Evolutionary conservation across 768 basidiomycete genomes (phyloP).

Genomic region (Agrocybe pediades): DNA sequence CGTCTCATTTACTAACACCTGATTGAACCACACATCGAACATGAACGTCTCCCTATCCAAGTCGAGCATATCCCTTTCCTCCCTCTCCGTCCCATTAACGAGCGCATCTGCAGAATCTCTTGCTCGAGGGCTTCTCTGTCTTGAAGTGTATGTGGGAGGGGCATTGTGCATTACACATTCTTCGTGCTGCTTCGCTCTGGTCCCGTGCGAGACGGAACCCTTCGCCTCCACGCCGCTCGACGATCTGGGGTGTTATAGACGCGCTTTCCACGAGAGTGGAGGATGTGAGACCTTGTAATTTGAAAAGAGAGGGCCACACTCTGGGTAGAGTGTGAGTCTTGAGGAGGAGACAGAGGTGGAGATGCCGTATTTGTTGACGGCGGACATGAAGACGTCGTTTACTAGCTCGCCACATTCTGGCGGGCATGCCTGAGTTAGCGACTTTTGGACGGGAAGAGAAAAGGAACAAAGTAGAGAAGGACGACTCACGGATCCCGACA

Average conservation of each 20-base stretch:
- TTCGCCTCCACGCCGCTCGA: slow-evolving; percentile 65
- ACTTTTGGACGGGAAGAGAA: not conserved
- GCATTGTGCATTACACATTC: too few species aligned
- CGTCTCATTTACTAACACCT: slow-evolving; percentile 27
- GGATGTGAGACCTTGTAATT: slow-evolving; percentile 74
- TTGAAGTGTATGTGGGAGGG: too few species aligned
- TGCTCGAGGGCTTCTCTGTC: too few species aligned
- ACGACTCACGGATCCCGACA: slow-evolving; percentile 69
- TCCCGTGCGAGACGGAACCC: slow-evolving; percentile 66
- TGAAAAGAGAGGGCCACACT: slow-evolving; percentile 81
- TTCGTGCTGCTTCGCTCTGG: too few species aligned
- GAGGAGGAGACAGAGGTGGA: slow-evolving; percentile 25
- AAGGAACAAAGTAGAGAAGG: slow-evolving; percentile 4
- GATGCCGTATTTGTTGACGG: slow-evolving; percentile 57
- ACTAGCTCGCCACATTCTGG: slow-evolving; percentile 84
- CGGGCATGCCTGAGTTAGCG: not conserved
- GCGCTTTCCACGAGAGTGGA: slow-evolving; percentile 68
- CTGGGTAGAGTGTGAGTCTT: slow-evolving; percentile 64
- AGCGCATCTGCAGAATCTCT: too few species aligned
- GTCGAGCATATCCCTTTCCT: not conserved
- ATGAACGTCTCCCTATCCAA: not conserved
- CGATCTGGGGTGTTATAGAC: slow-evolving; percentile 55
- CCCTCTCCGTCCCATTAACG: too few species aligned
- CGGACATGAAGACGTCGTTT: slow-evolving; percentile 69
- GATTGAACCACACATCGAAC: slow-evolving; percentile 32